Conservation (phyloP, 2,329 filamentous ascomycete species). For the Aplosporella prunicola region DNA sequence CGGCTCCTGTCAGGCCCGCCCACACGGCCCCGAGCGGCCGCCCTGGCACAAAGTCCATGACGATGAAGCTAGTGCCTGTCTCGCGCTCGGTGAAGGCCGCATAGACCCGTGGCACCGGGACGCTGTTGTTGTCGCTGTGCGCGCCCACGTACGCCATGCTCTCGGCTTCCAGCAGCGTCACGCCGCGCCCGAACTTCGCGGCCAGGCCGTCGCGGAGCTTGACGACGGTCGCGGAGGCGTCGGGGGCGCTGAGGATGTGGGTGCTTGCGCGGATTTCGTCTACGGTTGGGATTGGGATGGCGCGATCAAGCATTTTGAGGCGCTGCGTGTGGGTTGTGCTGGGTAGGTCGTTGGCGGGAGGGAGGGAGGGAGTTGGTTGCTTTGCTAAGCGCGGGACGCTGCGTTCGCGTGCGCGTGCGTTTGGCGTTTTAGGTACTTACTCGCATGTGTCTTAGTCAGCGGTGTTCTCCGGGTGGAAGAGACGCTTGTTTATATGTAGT, state of each 20-base stretch:
- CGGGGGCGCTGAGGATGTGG: constrained; percentile 5
- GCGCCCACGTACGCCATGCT: constrained; percentile 9
- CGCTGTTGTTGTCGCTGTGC: constrained; percentile 1
- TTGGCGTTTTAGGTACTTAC: too few species aligned
- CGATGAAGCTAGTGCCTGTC: constrained; percentile 10
- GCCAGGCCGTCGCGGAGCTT: constrained; percentile 7
- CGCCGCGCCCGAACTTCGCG: constrained; percentile 10
- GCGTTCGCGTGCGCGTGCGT: too few species aligned
- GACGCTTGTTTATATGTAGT: too few species aligned
- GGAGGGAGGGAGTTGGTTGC: too few species aligned
- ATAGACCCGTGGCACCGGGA: constrained; percentile 9
- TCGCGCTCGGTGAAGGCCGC: constrained; percentile 5
- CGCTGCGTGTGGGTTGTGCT: too few species aligned
- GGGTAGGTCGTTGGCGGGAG: too few species aligned
- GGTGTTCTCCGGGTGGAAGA: too few species aligned
- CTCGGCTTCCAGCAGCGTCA: constrained; percentile 6
- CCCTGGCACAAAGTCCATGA: constrained; percentile 15
- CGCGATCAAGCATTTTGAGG: too few species aligned
- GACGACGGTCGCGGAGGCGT: constrained; percentile 10
- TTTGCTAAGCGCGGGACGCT: too few species aligned
- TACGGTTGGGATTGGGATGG: constrained; percentile 9
- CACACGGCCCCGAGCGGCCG: constrained; percentile 8
- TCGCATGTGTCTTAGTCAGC: too few species aligned
- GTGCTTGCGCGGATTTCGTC: constrained; percentile 5
- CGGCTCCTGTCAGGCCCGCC: constrained; percentile 8